A percentile compares a stretch with the other conserved stretches of the same genome.
Conservation (phyloP, 2,329 filamentous ascomycete genomes). For the Zalaria obscura region DNA sequence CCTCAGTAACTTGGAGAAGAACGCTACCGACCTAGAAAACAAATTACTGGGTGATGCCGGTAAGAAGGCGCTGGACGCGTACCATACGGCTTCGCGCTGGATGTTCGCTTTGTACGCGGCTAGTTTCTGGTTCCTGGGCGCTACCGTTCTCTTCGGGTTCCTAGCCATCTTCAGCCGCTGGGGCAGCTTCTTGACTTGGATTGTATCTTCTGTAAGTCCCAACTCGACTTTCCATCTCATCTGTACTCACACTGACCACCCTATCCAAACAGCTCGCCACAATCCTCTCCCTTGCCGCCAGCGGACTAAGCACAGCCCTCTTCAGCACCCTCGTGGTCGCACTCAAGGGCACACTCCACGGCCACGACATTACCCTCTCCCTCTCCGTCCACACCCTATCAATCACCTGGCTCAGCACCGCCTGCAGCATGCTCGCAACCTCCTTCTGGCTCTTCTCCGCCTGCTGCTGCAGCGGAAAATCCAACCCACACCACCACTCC, state of each 20-base stretch:
- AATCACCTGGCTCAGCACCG: conserved; percentile 65
- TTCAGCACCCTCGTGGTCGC: conserved; percentile 55
- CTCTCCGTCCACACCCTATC: conserved; percentile 59
- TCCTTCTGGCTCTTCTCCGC: conserved; percentile 86
- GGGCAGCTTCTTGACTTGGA: conserved; percentile 68
- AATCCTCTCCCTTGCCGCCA: conserved; percentile 48
- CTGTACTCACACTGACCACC: conserved; percentile 1
- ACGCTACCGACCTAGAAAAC: conserved; percentile 17
- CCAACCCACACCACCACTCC: conserved; percentile 29
- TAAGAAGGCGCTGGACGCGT: conserved; percentile 53
- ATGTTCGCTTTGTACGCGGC: conserved; percentile 71
- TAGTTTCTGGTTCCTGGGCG: conserved; percentile 52
- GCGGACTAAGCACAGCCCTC: conserved; percentile 60
- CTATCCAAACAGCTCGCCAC: conserved; percentile 28
- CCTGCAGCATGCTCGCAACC: conserved; percentile 58
- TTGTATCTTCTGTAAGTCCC: conserved; percentile 53
- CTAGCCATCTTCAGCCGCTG: conserved; percentile 71
- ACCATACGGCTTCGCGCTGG: conserved; percentile 63
- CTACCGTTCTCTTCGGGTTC: conserved; percentile 65
- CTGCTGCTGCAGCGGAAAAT: conserved; percentile 76
- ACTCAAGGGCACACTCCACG: conserved; percentile 50
- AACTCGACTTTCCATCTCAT: conserved; percentile 12
- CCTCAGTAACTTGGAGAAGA: conserved; percentile 37
- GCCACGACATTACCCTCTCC: conserved; percentile 54
- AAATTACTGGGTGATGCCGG: conserved; percentile 50